These are phyloP conservation scores for Phytophthora lateralis DNA, from an alignment of 352 stramenopile species.

Conservation along the genomic window DNA sequence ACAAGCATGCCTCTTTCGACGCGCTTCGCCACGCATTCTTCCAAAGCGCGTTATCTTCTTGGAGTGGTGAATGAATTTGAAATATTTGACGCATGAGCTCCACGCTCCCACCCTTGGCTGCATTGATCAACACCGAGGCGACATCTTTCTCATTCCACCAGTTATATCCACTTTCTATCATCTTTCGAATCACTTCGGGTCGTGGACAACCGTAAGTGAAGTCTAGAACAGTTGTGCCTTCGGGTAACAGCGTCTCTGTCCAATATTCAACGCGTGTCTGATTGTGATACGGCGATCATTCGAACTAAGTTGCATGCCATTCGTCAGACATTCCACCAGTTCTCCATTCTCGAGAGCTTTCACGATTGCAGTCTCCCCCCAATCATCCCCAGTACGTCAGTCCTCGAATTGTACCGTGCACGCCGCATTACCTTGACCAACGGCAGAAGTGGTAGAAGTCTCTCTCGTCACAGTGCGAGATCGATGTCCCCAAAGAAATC, in stretches of 20 bases:
- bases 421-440: not conserved
- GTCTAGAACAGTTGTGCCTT: not conserved
- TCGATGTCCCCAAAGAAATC: conserved; percentile 5
- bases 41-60: not conserved
- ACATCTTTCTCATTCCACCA: not conserved
- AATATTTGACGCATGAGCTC: conserved; percentile 11
- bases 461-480: not conserved
- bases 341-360: no score
- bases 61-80: conserved; percentile 11
- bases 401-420: no score
- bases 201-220: not conserved
- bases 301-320: no score
- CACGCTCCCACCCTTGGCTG: conserved; percentile 1
- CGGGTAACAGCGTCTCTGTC: conserved; percentile 1
- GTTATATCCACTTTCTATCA: conserved; percentile 5
- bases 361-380: no score
- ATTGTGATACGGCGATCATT: no score
- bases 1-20: not conserved
- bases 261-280: no score
- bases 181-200: not conserved
- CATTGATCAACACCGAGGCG: not conserved
- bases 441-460: no score
- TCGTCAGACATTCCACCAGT: no score
- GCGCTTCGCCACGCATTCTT: not conserved
- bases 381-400: no score